Base-by-base conservation (phyloP, 306 rosid species). In the Gastrolobium bilobum region DNA sequence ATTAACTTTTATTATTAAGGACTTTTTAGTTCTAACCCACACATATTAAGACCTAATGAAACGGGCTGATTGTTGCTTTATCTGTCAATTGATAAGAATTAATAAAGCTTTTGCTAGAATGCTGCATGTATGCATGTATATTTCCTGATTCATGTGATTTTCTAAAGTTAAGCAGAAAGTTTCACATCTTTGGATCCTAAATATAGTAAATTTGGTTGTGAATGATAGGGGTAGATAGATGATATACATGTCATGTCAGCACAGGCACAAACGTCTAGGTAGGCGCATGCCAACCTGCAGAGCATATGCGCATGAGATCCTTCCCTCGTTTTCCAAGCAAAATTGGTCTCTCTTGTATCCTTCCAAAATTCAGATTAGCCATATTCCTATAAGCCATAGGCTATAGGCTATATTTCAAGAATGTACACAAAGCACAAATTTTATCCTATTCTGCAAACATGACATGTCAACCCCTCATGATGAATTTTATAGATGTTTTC, bases 241-340 rank as follows among this genome's bases (percentile, higher is more conserved):
- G 47, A 46, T 20, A 75, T 29, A 46, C 38, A 61, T 71, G 65
- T 61, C 38, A 61, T 71, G 65, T 61, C 14, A 29, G 65, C n/a
- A 57, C 37, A 6, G 37, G 39, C 51, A 29, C 67, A 34, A 70
- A 61, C 14, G 34, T 7, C 5, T 29, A 47, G 68, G 79, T 29
- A 47, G 68, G 79, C 75, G 82, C 54, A 42, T 20, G 79, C 62
- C 83, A 76, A 75, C 83, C 40, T 54, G 50, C 77, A 58, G 33
- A 65, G 83, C 80, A 80, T 38, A 73, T 4, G 53, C 2, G 30
- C 52, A 11, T 5, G 8, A 54, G 30, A 9, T 4, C 51, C 30
- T 11, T 34, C 11, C 46, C 26, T 37, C 40, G 26, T 68, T 68
- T 65, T 47, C 31, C 77, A 4, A 2, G 35, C 65, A 68, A 68